phyloP scores from a whole-genome alignment of 139 green algal genomes.

The Volvox africanus region DNA sequence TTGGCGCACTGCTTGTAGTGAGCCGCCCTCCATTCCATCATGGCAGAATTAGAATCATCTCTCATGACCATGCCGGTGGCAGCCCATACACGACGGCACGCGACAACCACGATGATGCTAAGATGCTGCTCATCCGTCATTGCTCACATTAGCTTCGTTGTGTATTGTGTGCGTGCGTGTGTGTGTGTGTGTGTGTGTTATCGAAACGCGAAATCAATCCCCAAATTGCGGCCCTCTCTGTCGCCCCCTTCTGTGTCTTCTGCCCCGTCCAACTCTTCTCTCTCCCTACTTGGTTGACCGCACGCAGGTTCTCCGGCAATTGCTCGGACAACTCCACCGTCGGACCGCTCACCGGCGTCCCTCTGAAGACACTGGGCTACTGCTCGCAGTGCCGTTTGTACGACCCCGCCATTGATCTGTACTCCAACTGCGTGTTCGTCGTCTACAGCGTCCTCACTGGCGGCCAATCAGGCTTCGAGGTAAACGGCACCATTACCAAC shows the following conservation, averaged over 20 bases:
- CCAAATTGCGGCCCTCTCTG: background rate
- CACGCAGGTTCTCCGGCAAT: background rate
- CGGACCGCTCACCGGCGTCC: background rate
- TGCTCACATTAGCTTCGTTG: no score
- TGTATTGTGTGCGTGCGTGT: no score
- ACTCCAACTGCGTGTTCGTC: conserved; percentile 20
- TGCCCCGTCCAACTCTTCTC: background rate
- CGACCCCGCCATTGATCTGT: background rate
- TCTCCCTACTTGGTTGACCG: background rate
- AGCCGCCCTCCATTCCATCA: no score
- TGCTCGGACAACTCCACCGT: conserved; percentile 5
- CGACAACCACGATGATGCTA: no score
- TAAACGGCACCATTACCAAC: background rate
- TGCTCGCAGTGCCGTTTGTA: conserved; percentile 13
- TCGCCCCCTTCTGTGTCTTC: no score
- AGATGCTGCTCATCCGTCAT: no score
- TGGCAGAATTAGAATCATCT: no score
- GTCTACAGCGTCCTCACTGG: conserved; percentile 15
- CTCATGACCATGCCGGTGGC: no score
- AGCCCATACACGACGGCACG: no score
- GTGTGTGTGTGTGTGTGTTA: no score
- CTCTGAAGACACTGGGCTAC: conserved; percentile 13
- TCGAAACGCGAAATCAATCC: background rate
- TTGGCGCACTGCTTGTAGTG: no score
- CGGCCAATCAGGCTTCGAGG: conserved; percentile 1